Evolutionary conservation across 768 basidiomycete species (phyloP).

Genomic region (Boletus reticuloceps): DNA sequence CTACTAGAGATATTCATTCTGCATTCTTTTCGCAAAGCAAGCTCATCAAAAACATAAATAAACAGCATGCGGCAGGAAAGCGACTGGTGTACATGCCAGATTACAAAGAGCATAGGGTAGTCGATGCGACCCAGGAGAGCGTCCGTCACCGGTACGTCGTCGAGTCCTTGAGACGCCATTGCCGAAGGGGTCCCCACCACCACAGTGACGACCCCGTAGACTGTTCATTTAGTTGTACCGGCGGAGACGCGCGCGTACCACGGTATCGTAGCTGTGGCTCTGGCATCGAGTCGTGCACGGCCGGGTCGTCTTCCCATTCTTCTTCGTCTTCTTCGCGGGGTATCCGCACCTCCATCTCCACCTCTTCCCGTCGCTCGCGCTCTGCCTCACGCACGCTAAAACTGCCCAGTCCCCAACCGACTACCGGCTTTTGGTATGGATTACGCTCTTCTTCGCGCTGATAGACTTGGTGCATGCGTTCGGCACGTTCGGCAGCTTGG

Average conservation of each 20-base stretch:
- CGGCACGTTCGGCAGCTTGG: conserved; percentile 66
- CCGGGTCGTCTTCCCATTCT: conserved; percentile 17
- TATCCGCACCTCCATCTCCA: neutral
- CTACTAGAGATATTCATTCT: conserved; percentile 2
- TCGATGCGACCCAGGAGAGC: neutral
- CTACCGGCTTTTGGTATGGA: conserved; percentile 25
- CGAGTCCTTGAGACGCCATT: conserved; percentile 76
- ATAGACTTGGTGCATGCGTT: conserved; percentile 63
- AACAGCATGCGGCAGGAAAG: neutral
- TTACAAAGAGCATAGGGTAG: conserved; percentile 5
- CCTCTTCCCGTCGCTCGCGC: conserved; percentile 29
- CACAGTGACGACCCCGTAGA: conserved; percentile 46
- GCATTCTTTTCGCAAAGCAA: neutral
- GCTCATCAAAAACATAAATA: conserved; percentile 2
- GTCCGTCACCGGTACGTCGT: conserved; percentile 52
- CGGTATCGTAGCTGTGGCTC: conserved; percentile 11
- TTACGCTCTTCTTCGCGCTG: conserved; percentile 32
- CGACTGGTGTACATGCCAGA: conserved; percentile 5
- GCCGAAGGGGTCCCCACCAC: conserved; percentile 79
- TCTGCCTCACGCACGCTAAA: conserved; percentile 47
- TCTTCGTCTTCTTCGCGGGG: conserved; percentile 21
- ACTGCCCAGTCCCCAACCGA: conserved; percentile 75
- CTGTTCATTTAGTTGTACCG: conserved; percentile 2
- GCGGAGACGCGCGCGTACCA: neutral
- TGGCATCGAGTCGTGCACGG: neutral